Evolutionary conservation across 139 green algal genomes (phyloP).

Genomic region (Chlamydomonas asymmetrica): DNA sequence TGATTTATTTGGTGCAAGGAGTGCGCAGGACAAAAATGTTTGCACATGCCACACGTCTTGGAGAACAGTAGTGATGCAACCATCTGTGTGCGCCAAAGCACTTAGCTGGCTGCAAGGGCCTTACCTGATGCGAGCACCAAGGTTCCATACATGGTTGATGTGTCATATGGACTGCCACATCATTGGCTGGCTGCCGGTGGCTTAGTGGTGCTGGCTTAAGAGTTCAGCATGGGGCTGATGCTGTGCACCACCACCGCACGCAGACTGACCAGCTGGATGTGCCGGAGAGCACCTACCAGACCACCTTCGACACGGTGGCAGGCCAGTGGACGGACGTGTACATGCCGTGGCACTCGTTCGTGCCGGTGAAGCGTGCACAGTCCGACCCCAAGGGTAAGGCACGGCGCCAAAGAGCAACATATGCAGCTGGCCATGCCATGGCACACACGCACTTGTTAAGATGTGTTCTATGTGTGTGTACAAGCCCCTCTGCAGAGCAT

Average conservation of each 20-base stretch:
- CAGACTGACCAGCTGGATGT: constrained; percentile 62
- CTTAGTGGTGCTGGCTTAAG: too few relatives aligned
- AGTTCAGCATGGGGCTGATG: too few relatives aligned
- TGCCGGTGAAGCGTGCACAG: constrained; percentile 73
- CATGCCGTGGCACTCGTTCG: constrained; percentile 86
- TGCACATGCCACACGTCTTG: too few relatives aligned
- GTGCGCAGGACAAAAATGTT: too few relatives aligned
- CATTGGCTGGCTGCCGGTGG: too few relatives aligned
- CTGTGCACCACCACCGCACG: neutral
- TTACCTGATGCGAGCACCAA: too few relatives aligned
- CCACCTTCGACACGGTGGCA: constrained; percentile 74
- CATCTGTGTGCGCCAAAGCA: too few relatives aligned
- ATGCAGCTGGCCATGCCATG: neutral
- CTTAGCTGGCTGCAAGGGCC: too few relatives aligned
- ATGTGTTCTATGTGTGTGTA: neutral
- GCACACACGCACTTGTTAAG: neutral
- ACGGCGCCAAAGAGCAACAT: neutral
- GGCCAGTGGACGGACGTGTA: constrained; percentile 71
- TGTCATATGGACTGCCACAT: too few relatives aligned
- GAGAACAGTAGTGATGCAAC: too few relatives aligned
- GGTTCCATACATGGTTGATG: too few relatives aligned
- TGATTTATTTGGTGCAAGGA: too few relatives aligned
- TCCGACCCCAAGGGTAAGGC: constrained; percentile 47
- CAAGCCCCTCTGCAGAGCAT: neutral
- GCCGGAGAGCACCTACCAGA: constrained; percentile 84